Evolutionary conservation across 2,329 filamentous ascomycete genomes (phyloP).

Genomic region (Ascochyta rabiei): DNA sequence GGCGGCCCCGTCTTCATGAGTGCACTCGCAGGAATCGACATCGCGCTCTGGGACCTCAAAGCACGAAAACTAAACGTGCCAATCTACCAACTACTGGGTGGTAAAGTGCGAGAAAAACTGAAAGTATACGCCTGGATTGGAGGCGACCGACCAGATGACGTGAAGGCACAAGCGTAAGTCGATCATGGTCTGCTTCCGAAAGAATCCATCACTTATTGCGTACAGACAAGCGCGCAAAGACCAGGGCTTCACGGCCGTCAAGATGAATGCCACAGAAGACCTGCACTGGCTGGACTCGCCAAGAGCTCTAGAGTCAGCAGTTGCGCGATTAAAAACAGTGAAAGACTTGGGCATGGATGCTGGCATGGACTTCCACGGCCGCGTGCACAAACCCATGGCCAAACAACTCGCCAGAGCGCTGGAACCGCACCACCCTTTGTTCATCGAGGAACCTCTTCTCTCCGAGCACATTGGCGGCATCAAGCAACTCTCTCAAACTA

Average conservation of each 20-base stretch:
- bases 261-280: conserved; percentile 82
- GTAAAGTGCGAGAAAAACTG: conserved; percentile 72
- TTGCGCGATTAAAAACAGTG: conserved; percentile 71
- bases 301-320: conserved; percentile 63
- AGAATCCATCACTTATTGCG: not conserved
- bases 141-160: conserved; percentile 71
- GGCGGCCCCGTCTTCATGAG: conserved; percentile 83
- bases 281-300: conserved; percentile 79
- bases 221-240: conserved; percentile 60
- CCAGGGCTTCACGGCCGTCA: conserved; percentile 71
- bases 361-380: conserved; percentile 78
- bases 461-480: conserved; percentile 72
- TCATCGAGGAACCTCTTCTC: conserved; percentile 76
- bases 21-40: conserved; percentile 77
- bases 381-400: conserved; percentile 80
- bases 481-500: conserved; percentile 63
- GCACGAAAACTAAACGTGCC: conserved; percentile 68
- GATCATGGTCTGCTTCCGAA: conserved; percentile 26
- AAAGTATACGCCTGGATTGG: conserved; percentile 82
- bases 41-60: conserved; percentile 81
- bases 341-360: conserved; percentile 73
- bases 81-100: conserved; percentile 75
- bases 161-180: conserved; percentile 64
- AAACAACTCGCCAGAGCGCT: conserved; percentile 73
- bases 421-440: conserved; percentile 72